Evolutionary conservation across 768 basidiomycete genomes (phyloP), one percentile per base, ranked within the genome.

Genomic region (Naganishia antarctica): DNA sequence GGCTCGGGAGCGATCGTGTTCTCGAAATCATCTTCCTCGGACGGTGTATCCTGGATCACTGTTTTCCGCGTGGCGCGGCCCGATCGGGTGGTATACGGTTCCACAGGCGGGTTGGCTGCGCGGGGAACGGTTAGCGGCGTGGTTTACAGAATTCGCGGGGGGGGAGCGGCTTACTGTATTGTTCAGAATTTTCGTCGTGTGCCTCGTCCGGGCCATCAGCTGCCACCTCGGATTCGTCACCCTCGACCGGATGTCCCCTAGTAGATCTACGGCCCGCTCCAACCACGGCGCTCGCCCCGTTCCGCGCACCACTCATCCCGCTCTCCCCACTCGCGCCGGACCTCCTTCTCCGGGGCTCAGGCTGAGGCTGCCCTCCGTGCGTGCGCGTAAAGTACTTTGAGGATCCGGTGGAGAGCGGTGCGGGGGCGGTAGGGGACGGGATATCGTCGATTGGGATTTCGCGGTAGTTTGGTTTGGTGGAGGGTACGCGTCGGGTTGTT

Each of bases 11-110:
- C 47, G 32, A 62, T 62, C 34, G 44, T 62, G 41, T 63, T 63
- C n/a, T 63, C 62, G 34, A 63, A 63, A 5, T 51, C 62, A 32
- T 63, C 62, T 43, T 51, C 49, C 8, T 62, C 61, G 16, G 53
- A 57, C 3, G 53, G 53, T 23, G 53, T 57, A 25, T 57, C 53
- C 34, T 57, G 53, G 21, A 57, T 57, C n/a, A 57, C 53, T 8
- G 53, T 57, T 26, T 57, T 57, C 21, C 37, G 34, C 21, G 53
- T 57, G 11, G 34, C 23, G 4, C 53, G 53, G n/a, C 53, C 53
- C 4, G 53, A 57, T 34, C 53, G 53, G 11, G 53, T 57, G 5
- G 53, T 57, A 26, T 57, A 57, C 8, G 25, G 59, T 2, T 45
- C 45, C 16, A 21, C 43, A 9, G 28, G 18, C 21, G 59, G 25